Evolutionary conservation across 305 asterid species (phyloP).

Genomic region (Fraxinus dipetala): DNA sequence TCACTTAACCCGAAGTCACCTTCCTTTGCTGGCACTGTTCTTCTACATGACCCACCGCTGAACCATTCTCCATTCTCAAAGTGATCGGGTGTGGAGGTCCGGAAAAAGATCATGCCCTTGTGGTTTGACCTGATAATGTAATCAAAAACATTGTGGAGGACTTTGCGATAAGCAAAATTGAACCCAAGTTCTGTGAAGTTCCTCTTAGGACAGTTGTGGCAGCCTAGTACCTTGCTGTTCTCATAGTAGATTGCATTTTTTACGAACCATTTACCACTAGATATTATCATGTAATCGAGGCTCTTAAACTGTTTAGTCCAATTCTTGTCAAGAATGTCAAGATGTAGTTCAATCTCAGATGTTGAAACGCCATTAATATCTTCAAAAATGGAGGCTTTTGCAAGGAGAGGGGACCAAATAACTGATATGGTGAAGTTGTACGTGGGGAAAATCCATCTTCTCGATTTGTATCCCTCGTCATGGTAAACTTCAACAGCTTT

Average conservation of each 20-base stretch:
- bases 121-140: constrained; percentile 47
- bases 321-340: constrained; percentile 62
- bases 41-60: constrained; percentile 59
- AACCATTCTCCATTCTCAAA: constrained; percentile 75
- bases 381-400: constrained; percentile 60
- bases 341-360: constrained; percentile 63
- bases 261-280: constrained; percentile 74
- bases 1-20: constrained; percentile 51
- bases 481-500: constrained; percentile 58
- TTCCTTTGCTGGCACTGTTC: constrained; percentile 52
- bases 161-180: constrained; percentile 51
- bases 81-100: constrained; percentile 65
- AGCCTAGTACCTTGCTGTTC: constrained; percentile 50
- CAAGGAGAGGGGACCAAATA: constrained; percentile 87
- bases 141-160: constrained; percentile 43
- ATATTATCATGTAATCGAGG: constrained; percentile 59
- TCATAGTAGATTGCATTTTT: constrained; percentile 62
- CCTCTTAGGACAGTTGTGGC: constrained; percentile 65
- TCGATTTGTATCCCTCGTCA: constrained; percentile 44
- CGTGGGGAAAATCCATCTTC: constrained; percentile 64
- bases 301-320: constrained; percentile 56
- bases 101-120: constrained; percentile 53
- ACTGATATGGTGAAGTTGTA: constrained; percentile 63
- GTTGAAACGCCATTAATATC: constrained; percentile 53
- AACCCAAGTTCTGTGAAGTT: constrained; percentile 62